phyloP scores from a whole-genome alignment of 2,329 filamentous ascomycete species.

The Penicillium sp. region DNA sequence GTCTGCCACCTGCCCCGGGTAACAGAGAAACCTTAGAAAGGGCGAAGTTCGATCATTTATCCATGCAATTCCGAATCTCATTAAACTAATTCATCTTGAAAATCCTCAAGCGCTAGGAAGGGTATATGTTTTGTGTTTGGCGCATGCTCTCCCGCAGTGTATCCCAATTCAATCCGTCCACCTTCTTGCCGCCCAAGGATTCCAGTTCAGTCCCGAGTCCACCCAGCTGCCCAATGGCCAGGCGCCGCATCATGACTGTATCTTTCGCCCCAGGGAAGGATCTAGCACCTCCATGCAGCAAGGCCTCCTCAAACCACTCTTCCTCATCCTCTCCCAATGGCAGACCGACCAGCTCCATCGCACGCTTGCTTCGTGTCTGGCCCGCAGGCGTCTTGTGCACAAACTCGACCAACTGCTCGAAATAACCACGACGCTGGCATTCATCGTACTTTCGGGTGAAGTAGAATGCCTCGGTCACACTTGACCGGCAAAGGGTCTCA shows the following conservation, averaged over 20 bases:
- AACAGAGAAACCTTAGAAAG: background rate
- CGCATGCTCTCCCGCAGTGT: slow-evolving; percentile 42
- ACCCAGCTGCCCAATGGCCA: slow-evolving; percentile 62
- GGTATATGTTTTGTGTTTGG: slow-evolving; percentile 25
- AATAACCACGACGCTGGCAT: slow-evolving; percentile 62
- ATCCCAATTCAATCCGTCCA: slow-evolving; percentile 58
- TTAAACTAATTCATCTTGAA: slow-evolving; percentile 12
- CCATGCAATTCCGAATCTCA: slow-evolving; percentile 7
- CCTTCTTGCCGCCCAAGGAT: slow-evolving; percentile 47
- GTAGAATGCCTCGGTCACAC: slow-evolving; percentile 71
- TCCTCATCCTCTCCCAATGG: slow-evolving; percentile 74
- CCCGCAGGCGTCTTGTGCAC: slow-evolving; percentile 53
- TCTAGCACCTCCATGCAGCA: slow-evolving; percentile 67
- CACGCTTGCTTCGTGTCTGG: slow-evolving; percentile 54
- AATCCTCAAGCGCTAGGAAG: slow-evolving; percentile 9
- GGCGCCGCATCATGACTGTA: slow-evolving; percentile 71
- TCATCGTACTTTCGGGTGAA: slow-evolving; percentile 69
- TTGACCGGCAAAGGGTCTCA: slow-evolving; percentile 66
- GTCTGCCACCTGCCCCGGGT: background rate
- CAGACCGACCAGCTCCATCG: slow-evolving; percentile 70
- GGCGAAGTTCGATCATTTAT: slow-evolving; percentile 16
- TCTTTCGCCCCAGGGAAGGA: slow-evolving; percentile 68
- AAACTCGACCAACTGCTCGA: slow-evolving; percentile 65
- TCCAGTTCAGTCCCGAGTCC: slow-evolving; percentile 37
- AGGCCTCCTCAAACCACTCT: slow-evolving; percentile 69